Percentiles rank a stretch among this genome's conserved stretches.
phyloP scores from a whole-genome alignment of 805 yeast species.

The Wickerhamomyces sydowiorum region DNA sequence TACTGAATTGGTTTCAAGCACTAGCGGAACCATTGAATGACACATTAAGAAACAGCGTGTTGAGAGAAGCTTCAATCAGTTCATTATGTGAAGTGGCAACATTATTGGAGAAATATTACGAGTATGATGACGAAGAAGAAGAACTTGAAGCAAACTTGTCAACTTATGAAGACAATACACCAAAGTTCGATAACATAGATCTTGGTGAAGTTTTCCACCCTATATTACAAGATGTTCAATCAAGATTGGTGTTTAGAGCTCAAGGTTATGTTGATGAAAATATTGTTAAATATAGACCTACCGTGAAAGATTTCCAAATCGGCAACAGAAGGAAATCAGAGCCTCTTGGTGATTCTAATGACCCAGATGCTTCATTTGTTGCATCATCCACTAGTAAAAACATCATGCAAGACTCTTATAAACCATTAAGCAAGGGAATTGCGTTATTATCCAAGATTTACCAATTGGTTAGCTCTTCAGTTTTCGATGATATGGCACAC shows the following conservation, averaged over 20 bases:
- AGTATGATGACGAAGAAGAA: slow-evolving; percentile 57
- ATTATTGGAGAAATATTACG: slow-evolving; percentile 60
- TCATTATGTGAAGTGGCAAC: slow-evolving; percentile 72
- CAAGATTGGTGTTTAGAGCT: slow-evolving; percentile 72
- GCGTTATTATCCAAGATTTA: slow-evolving; percentile 70
- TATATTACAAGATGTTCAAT: slow-evolving; percentile 69
- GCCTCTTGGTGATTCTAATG: slow-evolving; percentile 2
- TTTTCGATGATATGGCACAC: slow-evolving; percentile 88
- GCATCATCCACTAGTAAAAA: neutral
- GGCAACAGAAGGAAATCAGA: slow-evolving; percentile 33
- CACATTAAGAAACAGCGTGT: slow-evolving; percentile 53
- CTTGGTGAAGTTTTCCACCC: slow-evolving; percentile 64
- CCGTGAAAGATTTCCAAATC: slow-evolving; percentile 60
- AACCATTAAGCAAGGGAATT: slow-evolving; percentile 67
- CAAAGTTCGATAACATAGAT: slow-evolving; percentile 26
- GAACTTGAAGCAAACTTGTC: slow-evolving; percentile 6
- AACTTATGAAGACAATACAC: slow-evolving; percentile 6
- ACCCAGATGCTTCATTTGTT: slow-evolving; percentile 1
- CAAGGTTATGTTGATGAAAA: slow-evolving; percentile 68
- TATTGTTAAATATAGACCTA: slow-evolving; percentile 61
- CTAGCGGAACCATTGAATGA: slow-evolving; percentile 79
- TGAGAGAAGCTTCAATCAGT: slow-evolving; percentile 65
- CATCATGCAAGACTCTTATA: slow-evolving; percentile 46
- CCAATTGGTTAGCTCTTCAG: slow-evolving; percentile 68
- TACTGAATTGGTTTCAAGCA: slow-evolving; percentile 55